Base-by-base conservation (phyloP, 371 early-diverging fungal genomes). In the Chytridium lagenaria region DNA sequence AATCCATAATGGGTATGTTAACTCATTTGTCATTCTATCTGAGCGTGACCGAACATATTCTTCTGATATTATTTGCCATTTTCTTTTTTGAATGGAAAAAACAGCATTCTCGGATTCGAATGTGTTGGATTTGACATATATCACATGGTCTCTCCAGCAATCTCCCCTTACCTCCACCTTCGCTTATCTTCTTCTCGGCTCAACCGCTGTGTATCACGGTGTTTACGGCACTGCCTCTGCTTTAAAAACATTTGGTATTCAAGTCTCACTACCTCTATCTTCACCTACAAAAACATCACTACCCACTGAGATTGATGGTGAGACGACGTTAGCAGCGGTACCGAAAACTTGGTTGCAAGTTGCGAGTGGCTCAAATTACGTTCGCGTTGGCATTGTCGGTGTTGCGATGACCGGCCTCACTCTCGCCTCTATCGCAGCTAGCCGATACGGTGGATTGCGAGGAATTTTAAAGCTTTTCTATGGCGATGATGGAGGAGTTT, bases 121-220 rank as follows among this genome's bases (percentile, higher is more conserved):
- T 19, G 70, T 77, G 59, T 37, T 77, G 3, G 74, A 77, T 50
- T 59, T 77, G 49, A 77, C 74, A 1, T 71, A 31, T 16, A 50
- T 69, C n/a, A 72, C 77, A 39, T 33, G 59, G 40, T 19, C 50
- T 10, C 19, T 68, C 22, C 69, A 52, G 12, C 34, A 52, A 5
- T 30, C 15, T 44, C 23, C 66, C 5, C 26, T 52, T 23, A 52
- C 7, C 7, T 15, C 55, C 12, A 52, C 55, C 55, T 5, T 52
- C 12, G 55, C 55, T 23, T 52, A 52, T 23, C 12, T 52, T 5
- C 55, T 52, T 26, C 26, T 52, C 7, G 55, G 55, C 12, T n/a
- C 55, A 7, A 26, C 55, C 12, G 7, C 55, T 5, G 23, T 52
- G 16, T 52, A 52, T 23, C 55, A 52, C 26, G 55, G 55, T 22